Base-by-base conservation (phyloP, 352 stramenopile genomes). In the Phytopythium litorale region DNA sequence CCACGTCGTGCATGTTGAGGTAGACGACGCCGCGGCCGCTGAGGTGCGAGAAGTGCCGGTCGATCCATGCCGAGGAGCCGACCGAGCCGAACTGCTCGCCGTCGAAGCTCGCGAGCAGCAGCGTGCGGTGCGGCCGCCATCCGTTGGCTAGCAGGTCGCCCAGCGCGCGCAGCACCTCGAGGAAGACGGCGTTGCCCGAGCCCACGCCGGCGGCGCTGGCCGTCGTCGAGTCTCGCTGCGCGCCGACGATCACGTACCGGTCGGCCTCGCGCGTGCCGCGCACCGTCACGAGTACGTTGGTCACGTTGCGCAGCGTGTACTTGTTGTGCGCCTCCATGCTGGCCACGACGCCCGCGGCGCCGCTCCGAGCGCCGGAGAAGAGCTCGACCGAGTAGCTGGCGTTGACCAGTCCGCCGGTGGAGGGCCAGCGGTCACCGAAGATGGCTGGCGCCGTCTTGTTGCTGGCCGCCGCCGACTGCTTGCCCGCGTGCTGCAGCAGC, bases 21-120 rank as follows among this genome's bases (percentile, higher is more conserved):
- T 92, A 93, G 49, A 89, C 77, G 48, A 94, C 73, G 6, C 79
- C 84, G 35, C 79, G 82, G 16, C 79, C 78, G 5, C 70, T 69
- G 37, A 88, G 70, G 55, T 87, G 78, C 45, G 78, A 81, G n/a
- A 79, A 78, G 61, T 92, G 83, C 19, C 79, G 78, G 33, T 94
- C 84, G 51, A 94, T 93, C 86, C 86, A 93, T 62, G 91, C 79
- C 2, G 86, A 92, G 48, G 79, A 92, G 23, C 86, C 86, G 12
- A 92, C 82, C 0, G 84, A 80, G 18, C 86, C 86, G 58, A 88
- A 92, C 63, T 93, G 81, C 56, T 93, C 82, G 25, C 80, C 86
- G 38, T 87, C 84, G 46, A 93, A 91, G 3, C 78, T 91, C 21
- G 82, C 82, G 21, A 95, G 68, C 25, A 95, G 65, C 43, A 95